A percentile compares a stretch with the other conserved stretches of the same genome.
Evolutionary conservation across 2,329 filamentous ascomycete species (phyloP).

Genomic region (Penicillium psychrosexuale): DNA sequence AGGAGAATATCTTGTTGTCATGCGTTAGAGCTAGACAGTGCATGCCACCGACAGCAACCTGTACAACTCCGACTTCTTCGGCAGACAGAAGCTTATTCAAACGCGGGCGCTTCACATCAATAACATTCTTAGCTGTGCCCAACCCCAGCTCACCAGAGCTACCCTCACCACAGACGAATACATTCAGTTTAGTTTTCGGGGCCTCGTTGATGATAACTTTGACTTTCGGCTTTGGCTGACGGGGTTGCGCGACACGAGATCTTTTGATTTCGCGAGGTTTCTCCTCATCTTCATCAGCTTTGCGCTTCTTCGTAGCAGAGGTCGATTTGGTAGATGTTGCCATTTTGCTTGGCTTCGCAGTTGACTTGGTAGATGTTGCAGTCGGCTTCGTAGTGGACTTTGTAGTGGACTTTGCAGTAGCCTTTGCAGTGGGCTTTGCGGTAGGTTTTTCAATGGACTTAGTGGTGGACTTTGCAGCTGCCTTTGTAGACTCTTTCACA

Average conservation of each 20-base stretch:
- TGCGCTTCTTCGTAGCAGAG: slow-evolving; percentile 33
- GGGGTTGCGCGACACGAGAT: slow-evolving; percentile 25
- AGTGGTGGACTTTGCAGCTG: not conserved
- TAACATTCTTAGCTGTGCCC: slow-evolving; percentile 61
- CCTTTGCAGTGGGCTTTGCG: not conserved
- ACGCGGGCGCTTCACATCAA: slow-evolving; percentile 73
- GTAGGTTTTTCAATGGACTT: not conserved
- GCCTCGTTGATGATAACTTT: slow-evolving; percentile 59
- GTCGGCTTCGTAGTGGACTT: not conserved
- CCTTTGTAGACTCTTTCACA: slow-evolving; percentile 13
- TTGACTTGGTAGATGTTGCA: not conserved
- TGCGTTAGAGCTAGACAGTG: slow-evolving; percentile 72
- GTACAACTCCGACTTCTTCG: slow-evolving; percentile 63
- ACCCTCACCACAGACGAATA: slow-evolving; percentile 79
- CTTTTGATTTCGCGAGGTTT: slow-evolving; percentile 33
- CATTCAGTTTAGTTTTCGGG: slow-evolving; percentile 58
- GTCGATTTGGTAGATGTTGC: slow-evolving; percentile 17
- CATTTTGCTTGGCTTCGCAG: slow-evolving; percentile 17
- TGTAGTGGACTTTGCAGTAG: not conserved
- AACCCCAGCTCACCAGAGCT: slow-evolving; percentile 79
- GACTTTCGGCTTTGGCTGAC: slow-evolving; percentile 32
- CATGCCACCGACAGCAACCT: slow-evolving; percentile 77
- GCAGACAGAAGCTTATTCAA: slow-evolving; percentile 60
- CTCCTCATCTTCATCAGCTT: slow-evolving; percentile 30
- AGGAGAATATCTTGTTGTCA: slow-evolving; percentile 78